Conservation (phyloP, 2,329 filamentous ascomycete genomes). For the Aureobasidium lini region DNA sequence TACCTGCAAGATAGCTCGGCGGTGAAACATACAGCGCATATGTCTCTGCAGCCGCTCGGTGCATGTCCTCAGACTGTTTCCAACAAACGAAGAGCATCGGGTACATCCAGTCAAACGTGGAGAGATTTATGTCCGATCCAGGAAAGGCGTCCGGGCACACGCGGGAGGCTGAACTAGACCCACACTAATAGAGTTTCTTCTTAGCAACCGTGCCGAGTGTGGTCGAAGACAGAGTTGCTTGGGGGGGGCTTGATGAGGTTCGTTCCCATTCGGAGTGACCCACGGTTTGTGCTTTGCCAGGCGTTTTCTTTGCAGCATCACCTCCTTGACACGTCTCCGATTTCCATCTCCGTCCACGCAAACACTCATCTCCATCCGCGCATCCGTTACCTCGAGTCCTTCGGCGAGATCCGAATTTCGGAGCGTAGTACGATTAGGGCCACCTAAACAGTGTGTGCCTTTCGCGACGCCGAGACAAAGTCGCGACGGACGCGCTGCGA, state of each 20-base stretch:
- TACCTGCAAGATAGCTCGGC: background rate
- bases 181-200: background rate
- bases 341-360: too few relatives aligned
- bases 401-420: background rate
- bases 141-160: background rate
- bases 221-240: conserved; percentile 5
- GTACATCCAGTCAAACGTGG: background rate
- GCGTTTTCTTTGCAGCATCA: background rate
- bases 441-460: too few relatives aligned
- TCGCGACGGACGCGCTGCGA: background rate
- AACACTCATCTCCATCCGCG: background rate
- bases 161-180: background rate
- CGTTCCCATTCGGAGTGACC: background rate
- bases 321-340: background rate
- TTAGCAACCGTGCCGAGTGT: conserved; percentile 3
- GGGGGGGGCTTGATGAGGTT: background rate
- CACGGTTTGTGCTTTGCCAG: background rate
- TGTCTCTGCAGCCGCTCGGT: background rate
- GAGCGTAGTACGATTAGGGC: too few relatives aligned
- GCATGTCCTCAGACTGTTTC: background rate
- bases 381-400: too few relatives aligned
- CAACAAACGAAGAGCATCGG: background rate
- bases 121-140: background rate
- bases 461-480: too few relatives aligned
- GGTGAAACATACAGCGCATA: background rate